Conservation (phyloP, 495 filamentous ascomycete genomes). For the Pyronema domesticum region DNA sequence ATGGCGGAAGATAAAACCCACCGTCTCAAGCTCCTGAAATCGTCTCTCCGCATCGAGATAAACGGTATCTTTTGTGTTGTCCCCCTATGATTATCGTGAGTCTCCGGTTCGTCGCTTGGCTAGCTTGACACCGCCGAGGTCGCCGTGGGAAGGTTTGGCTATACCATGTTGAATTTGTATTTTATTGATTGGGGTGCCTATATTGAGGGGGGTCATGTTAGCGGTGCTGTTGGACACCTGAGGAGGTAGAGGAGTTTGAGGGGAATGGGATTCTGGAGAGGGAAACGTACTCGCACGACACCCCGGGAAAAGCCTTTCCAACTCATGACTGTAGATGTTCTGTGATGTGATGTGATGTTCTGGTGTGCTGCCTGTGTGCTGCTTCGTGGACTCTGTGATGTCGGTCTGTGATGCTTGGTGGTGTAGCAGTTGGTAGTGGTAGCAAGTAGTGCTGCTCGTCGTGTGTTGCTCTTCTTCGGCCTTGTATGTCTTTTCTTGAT, state of each 20-base stretch:
- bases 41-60: slow-evolving; percentile 88
- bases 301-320: slow-evolving; percentile 91
- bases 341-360: not conserved
- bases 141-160: not conserved
- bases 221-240: not conserved
- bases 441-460: no score
- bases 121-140: not conserved
- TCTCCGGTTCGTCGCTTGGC: not conserved
- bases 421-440: no score
- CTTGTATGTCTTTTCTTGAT: no score
- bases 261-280: not conserved
- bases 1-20: slow-evolving; percentile 11
- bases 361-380: not conserved
- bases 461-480: no score
- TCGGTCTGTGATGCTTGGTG: no score
- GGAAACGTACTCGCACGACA: slow-evolving; percentile 48
- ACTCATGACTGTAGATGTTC: slow-evolving; percentile 48
- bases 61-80: slow-evolving; percentile 81
- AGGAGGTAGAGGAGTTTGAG: no score
- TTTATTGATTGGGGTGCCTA: slow-evolving; percentile 85
- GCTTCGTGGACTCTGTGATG: no score
- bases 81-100: slow-evolving; percentile 34
- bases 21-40: slow-evolving; percentile 77
- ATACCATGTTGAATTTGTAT: slow-evolving; percentile 69
- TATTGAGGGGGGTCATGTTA: slow-evolving; percentile 3